Evolutionary conservation across 768 basidiomycete species (phyloP).

Genomic region (Amanita fuliginea): DNA sequence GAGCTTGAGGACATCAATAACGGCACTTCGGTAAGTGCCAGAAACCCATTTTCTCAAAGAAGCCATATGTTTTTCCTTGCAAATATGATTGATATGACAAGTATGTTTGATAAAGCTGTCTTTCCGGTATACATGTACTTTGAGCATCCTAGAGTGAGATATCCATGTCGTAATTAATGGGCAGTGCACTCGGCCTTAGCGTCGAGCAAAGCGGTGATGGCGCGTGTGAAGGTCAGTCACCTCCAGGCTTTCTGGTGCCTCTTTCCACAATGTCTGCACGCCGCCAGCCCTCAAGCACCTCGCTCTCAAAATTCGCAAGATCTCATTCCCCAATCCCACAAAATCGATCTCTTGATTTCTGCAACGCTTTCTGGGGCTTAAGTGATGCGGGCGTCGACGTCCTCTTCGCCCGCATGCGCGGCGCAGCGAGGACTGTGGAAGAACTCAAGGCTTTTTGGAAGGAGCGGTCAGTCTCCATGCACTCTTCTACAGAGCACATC

Average conservation of each 20-base stretch:
- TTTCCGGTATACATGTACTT: no score
- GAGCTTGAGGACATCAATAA: no score
- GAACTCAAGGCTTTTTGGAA: constrained; percentile 87
- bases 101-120: no score
- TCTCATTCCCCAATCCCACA: constrained; percentile 36
- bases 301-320: constrained; percentile 60
- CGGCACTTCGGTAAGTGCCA: no score
- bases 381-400: constrained; percentile 87
- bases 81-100: no score
- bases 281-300: constrained; percentile 75
- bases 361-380: constrained; percentile 93
- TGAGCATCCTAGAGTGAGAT: neutral
- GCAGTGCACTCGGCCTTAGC: neutral
- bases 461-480: constrained; percentile 56
- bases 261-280: constrained; percentile 47
- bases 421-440: constrained; percentile 77
- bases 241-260: neutral
- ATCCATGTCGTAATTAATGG: no score
- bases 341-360: constrained; percentile 70
- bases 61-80: no score
- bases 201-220: neutral
- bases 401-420: constrained; percentile 81
- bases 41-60: no score
- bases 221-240: constrained; percentile 3
- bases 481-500: constrained; percentile 1